These are phyloP conservation scores for Arachis stenosperma DNA, from an alignment of 306 rosid genomes.

Conservation along the genomic window DNA sequence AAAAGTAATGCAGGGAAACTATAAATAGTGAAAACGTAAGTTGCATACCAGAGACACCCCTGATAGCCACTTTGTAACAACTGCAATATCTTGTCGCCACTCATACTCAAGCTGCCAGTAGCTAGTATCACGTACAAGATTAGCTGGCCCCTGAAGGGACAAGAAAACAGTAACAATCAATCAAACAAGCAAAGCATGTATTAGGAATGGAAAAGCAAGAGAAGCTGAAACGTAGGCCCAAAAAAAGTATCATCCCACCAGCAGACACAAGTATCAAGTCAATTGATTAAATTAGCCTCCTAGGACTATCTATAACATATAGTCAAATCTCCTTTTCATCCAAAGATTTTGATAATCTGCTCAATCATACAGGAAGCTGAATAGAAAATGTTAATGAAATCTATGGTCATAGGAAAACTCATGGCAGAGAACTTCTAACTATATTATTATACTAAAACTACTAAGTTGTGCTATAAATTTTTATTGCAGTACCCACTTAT, in stretches of 20 bases:
- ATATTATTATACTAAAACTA: not conserved
- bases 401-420: conserved; percentile 1
- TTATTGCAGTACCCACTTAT: conserved; percentile 24
- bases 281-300: conserved; percentile 29
- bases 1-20: conserved; percentile 14
- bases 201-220: conserved; percentile 2
- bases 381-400: conserved; percentile 22
- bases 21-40: conserved; percentile 35
- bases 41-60: conserved; percentile 84
- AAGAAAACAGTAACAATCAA: conserved; percentile 32
- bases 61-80: conserved; percentile 95
- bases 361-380: not conserved
- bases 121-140: conserved; percentile 80
- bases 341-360: conserved; percentile 1
- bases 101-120: conserved; percentile 88
- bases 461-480: conserved; percentile 24
- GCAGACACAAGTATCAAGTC: conserved; percentile 10
- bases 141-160: conserved; percentile 75
- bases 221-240: not conserved
- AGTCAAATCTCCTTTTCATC: conserved; percentile 17
- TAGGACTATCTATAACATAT: conserved; percentile 2
- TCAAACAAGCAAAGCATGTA: conserved; percentile 1
- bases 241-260: conserved; percentile 11
- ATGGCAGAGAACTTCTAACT: conserved; percentile 19
- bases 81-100: conserved; percentile 97